Percentiles rank a stretch among this genome's conserved stretches.
phyloP scores from a whole-genome alignment of 345 rosid genomes.

The Heritiera fomes region DNA sequence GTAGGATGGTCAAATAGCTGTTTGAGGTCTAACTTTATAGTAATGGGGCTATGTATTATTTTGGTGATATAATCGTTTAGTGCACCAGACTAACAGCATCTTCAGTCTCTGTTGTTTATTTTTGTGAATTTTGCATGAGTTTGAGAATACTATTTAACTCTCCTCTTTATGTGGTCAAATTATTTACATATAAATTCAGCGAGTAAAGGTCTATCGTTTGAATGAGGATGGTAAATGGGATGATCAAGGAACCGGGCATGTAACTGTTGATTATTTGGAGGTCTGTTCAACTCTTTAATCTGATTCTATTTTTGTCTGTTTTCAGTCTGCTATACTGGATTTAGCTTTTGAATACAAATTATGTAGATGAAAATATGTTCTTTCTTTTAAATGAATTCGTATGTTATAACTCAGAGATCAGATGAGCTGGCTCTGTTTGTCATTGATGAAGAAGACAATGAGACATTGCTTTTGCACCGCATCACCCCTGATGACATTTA shows the following conservation, averaged over 20 bases:
- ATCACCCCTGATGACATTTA: constrained; percentile 80
- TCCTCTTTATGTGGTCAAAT: not conserved
- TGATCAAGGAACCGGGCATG: constrained; percentile 92
- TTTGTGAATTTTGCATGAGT: not conserved
- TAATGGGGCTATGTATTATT: not conserved
- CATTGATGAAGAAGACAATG: constrained; percentile 82
- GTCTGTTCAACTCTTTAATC: constrained; percentile 43
- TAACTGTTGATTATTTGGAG: constrained; percentile 81
- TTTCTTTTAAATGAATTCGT: constrained; percentile 32
- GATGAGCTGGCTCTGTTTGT: constrained; percentile 79
- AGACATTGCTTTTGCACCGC: constrained; percentile 73
- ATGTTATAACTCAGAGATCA: constrained; percentile 56
- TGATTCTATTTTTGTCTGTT: constrained; percentile 10
- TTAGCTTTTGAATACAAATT: not conserved
- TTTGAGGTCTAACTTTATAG: not conserved
- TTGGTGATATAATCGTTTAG: not conserved
- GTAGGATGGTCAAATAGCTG: not conserved
- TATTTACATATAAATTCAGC: constrained; percentile 41
- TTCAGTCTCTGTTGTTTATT: not conserved
- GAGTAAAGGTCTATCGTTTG: constrained; percentile 81
- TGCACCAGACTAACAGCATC: not conserved
- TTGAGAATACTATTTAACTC: not conserved
- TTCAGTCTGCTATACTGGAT: not conserved
- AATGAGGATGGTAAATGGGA: constrained; percentile 90
- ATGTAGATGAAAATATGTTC: constrained; percentile 4